phyloP scores from a whole-genome alignment of 331 rosid species.

The Erythrophleum ivorense region DNA sequence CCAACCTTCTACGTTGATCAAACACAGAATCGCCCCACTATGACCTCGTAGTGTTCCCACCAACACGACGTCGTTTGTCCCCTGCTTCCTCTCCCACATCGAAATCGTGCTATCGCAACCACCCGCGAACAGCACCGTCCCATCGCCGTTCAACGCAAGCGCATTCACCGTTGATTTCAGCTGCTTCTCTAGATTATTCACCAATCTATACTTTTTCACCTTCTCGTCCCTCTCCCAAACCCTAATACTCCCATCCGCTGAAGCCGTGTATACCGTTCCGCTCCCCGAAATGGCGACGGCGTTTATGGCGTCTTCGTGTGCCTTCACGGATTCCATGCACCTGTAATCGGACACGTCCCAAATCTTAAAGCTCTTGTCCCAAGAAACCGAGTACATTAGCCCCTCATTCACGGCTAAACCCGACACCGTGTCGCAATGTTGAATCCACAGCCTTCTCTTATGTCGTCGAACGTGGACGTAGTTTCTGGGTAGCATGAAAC shows the following conservation, averaged over 20 bases:
- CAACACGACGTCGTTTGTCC: slow-evolving; percentile 18
- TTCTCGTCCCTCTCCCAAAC: slow-evolving; percentile 57
- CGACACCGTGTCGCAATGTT: slow-evolving; percentile 66
- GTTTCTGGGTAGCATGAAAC: slow-evolving; percentile 51
- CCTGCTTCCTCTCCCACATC: slow-evolving; percentile 53
- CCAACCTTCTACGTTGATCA: slow-evolving; percentile 46
- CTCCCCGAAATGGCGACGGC: slow-evolving; percentile 47
- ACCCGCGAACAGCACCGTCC: slow-evolving; percentile 56
- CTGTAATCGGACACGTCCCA: slow-evolving; percentile 51
- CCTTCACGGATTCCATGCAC: slow-evolving; percentile 65
- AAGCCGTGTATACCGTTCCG: slow-evolving; percentile 65
- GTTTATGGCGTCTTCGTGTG: slow-evolving; percentile 69
- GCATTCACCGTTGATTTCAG: slow-evolving; percentile 56
- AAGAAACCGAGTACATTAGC: slow-evolving; percentile 62
- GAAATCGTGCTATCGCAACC: slow-evolving; percentile 55
- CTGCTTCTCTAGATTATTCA: slow-evolving; percentile 41
- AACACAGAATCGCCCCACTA: slow-evolving; percentile 57
- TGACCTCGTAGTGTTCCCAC: slow-evolving; percentile 55
- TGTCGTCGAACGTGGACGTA: slow-evolving; percentile 58
- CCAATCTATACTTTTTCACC: slow-evolving; percentile 40
- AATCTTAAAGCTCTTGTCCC: slow-evolving; percentile 69
- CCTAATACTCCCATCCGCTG: slow-evolving; percentile 61
- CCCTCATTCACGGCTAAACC: slow-evolving; percentile 47
- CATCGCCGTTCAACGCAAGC: slow-evolving; percentile 50
- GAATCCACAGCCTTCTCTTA: slow-evolving; percentile 60